phyloP scores from a whole-genome alignment of 768 basidiomycete genomes.

The Boletus barrowsii region DNA sequence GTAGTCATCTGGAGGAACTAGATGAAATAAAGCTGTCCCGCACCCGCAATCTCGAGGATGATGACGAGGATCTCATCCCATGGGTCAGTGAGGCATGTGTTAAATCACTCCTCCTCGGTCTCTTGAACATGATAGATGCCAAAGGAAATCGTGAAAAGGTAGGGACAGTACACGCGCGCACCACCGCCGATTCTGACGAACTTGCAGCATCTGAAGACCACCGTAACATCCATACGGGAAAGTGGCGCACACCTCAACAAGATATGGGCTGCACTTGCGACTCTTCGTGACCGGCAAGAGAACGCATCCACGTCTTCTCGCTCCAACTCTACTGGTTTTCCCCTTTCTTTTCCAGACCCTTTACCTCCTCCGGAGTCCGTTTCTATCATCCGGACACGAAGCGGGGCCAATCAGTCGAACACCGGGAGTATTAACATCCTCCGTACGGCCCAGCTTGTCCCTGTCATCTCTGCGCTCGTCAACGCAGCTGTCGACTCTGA shows the following conservation, averaged over 20 bases:
- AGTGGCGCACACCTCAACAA: constrained; percentile 56
- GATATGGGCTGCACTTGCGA: constrained; percentile 56
- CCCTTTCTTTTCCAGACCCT: constrained; percentile 54
- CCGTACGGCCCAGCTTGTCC: constrained; percentile 60
- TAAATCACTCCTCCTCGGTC: constrained; percentile 58
- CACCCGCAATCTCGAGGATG: constrained; percentile 36
- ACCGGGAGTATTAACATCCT: constrained; percentile 34
- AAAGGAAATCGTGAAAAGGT: constrained; percentile 40
- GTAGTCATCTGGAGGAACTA: constrained; percentile 58
- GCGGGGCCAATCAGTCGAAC: constrained; percentile 30
- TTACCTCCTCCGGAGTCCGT: constrained; percentile 47
- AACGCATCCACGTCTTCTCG: constrained; percentile 17
- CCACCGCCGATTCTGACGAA: background rate
- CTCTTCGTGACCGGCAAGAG: constrained; percentile 40
- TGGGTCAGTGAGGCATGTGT: constrained; percentile 70
- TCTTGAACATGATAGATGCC: constrained; percentile 52
- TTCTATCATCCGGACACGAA: constrained; percentile 46
- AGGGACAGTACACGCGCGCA: background rate
- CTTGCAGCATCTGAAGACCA: constrained; percentile 25
- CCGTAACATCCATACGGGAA: constrained; percentile 51
- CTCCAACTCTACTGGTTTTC: constrained; percentile 6
- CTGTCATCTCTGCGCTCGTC: constrained; percentile 60
- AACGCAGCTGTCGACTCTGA: constrained; percentile 46
- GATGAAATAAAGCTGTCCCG: constrained; percentile 46
- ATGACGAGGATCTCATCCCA: constrained; percentile 33